These are phyloP conservation scores for Pichia nanzhaoensis DNA, from an alignment of 805 yeast species.

Conservation along the genomic window DNA sequence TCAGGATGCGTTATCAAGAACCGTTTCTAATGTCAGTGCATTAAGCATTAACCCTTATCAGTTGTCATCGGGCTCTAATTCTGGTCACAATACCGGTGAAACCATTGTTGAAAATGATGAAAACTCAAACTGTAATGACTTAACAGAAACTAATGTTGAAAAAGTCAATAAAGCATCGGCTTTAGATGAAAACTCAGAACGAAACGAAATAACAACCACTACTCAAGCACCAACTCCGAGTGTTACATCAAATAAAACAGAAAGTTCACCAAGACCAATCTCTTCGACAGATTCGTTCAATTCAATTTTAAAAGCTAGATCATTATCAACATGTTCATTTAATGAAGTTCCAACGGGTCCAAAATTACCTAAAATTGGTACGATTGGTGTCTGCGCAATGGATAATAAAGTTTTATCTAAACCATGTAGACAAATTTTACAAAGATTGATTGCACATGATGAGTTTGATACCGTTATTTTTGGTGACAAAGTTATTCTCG, in stretches of 20 bases:
- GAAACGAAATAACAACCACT: not conserved
- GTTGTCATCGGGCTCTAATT: not conserved
- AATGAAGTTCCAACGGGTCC: constrained; percentile 33
- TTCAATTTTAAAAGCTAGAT: constrained; percentile 19
- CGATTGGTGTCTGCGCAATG: constrained; percentile 98
- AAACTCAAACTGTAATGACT: not conserved
- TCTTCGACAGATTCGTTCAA: constrained; percentile 11
- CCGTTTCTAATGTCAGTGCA: constrained; percentile 28
- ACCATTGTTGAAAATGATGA: not conserved
- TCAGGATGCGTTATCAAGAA: constrained; percentile 27
- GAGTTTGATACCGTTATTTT: constrained; percentile 95
- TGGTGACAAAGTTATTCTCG: constrained; percentile 94
- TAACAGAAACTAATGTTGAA: not conserved
- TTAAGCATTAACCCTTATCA: constrained; percentile 22
- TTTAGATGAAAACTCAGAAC: not conserved
- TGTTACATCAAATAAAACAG: not conserved
- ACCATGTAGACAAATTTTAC: constrained; percentile 89
- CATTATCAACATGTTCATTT: constrained; percentile 27
- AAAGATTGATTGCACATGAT: constrained; percentile 81
- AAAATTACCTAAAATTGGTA: constrained; percentile 69
- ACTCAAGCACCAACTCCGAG: not conserved
- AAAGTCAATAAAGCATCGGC: too few species aligned
- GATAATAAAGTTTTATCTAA: constrained; percentile 93
- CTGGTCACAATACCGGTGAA: not conserved
- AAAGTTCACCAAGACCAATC: constrained; percentile 8